These are phyloP conservation scores for Emericellopsis terricola DNA, from an alignment of 495 filamentous ascomycete genomes.

Conservation along the genomic window DNA sequence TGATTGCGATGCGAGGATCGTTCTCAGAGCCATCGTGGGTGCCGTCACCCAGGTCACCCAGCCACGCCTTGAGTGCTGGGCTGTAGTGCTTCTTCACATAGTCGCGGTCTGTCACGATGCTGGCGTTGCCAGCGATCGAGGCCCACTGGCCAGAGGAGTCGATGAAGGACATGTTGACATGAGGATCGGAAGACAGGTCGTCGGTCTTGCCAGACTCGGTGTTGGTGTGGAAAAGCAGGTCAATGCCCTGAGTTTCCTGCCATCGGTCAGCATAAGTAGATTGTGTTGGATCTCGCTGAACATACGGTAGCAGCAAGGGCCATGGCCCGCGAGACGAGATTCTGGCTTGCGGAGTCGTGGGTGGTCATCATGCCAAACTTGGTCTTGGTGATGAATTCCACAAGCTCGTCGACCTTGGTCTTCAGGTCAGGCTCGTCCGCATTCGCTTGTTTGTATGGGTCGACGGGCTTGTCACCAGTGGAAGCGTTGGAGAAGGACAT, in stretches of 20 bases:
- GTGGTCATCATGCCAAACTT: slow-evolving; percentile 74
- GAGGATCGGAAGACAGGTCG: slow-evolving; percentile 55
- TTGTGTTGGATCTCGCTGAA: background rate
- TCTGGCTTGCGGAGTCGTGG: slow-evolving; percentile 31
- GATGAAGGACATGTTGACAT: slow-evolving; percentile 78
- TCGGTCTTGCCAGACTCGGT: slow-evolving; percentile 83
- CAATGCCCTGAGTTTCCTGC: slow-evolving; percentile 60
- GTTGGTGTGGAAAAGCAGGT: slow-evolving; percentile 89
- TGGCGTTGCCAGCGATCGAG: slow-evolving; percentile 56
- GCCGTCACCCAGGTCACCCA: slow-evolving; percentile 82
- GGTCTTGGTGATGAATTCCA: slow-evolving; percentile 42
- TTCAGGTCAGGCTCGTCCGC: slow-evolving; percentile 41
- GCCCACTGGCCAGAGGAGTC: slow-evolving; percentile 56
- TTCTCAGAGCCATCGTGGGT: slow-evolving; percentile 65
- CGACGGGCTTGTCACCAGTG: slow-evolving; percentile 36
- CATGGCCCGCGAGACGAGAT: slow-evolving; percentile 71
- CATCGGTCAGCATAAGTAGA: background rate
- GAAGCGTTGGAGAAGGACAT: slow-evolving; percentile 39
- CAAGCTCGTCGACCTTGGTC: slow-evolving; percentile 65
- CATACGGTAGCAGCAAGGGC: slow-evolving; percentile 66
- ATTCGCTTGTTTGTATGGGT: slow-evolving; percentile 72
- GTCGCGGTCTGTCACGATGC: slow-evolving; percentile 46
- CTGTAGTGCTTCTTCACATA: slow-evolving; percentile 64
- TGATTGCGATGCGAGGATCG: slow-evolving; percentile 64
- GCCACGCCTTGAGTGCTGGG: slow-evolving; percentile 60